These are phyloP conservation scores for Phaeodactylum tricornutum DNA, from an alignment of 108 stramenopile species.

Conservation along the genomic window DNA sequence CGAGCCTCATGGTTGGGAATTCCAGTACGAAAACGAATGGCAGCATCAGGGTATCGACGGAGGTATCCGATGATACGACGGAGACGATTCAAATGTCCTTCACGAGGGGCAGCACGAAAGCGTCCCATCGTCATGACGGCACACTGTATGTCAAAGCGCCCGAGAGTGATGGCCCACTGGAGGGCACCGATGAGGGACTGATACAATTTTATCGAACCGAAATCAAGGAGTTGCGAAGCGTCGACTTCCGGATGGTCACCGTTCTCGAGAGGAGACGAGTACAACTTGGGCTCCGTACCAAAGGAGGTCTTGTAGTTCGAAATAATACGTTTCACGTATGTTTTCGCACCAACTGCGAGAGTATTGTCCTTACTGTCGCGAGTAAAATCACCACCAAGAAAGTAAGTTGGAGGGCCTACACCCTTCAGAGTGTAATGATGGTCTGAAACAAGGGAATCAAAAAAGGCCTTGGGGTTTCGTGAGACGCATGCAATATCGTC, in stretches of 20 bases:
- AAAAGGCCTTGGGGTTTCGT: slow-evolving; percentile 11
- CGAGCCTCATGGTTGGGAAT: background rate
- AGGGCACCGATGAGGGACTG: slow-evolving; percentile 17
- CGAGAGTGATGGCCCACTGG: slow-evolving; percentile 17
- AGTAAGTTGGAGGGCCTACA: slow-evolving; percentile 8
- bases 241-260: slow-evolving; percentile 26
- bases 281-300: too few relatives aligned
- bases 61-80: slow-evolving; percentile 18
- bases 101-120: background rate
- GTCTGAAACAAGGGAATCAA: background rate
- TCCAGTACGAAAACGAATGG: slow-evolving; percentile 1
- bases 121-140: background rate
- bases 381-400: slow-evolving; percentile 19
- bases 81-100: slow-evolving; percentile 1
- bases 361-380: too few relatives aligned
- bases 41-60: slow-evolving; percentile 2
- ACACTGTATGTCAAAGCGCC: slow-evolving; percentile 15
- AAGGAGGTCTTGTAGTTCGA: too few relatives aligned
- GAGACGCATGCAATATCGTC: slow-evolving; percentile 11
- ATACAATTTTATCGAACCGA: slow-evolving; percentile 7
- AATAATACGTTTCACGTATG: too few relatives aligned
- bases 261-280: slow-evolving; percentile 6
- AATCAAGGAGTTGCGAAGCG: slow-evolving; percentile 2
- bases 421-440: slow-evolving; percentile 27
- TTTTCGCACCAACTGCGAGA: too few relatives aligned